A percentile compares a stretch with the other conserved stretches of the same genome.
phyloP scores from a whole-genome alignment of 1,284 basidiomycete genomes.

The Naganishia sp. region DNA sequence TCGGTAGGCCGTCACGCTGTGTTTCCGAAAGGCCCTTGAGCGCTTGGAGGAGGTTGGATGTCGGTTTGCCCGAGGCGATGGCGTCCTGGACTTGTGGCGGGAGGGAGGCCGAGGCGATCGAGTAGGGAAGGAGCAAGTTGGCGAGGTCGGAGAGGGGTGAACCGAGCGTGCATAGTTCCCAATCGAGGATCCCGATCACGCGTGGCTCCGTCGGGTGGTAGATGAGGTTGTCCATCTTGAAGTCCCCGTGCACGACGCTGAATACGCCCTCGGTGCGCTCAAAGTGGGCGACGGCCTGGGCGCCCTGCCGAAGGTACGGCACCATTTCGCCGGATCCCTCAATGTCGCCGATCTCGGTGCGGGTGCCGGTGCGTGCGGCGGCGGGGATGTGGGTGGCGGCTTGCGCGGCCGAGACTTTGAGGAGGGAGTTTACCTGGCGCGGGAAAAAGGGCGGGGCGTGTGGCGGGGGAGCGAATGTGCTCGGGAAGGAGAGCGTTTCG shows the following conservation, averaged over 20 bases:
- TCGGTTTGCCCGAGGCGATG: constrained; percentile 42
- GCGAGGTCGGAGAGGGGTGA: constrained; percentile 88
- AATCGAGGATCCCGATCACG: constrained; percentile 93
- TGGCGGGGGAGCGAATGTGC: constrained; percentile 70
- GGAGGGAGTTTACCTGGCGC: constrained; percentile 83
- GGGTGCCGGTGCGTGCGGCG: constrained; percentile 34
- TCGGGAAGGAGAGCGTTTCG: constrained; percentile 65
- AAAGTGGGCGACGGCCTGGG: constrained; percentile 70
- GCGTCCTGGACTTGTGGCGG: constrained; percentile 14
- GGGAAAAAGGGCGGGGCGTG: constrained; percentile 72
- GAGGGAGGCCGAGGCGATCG: constrained; percentile 59
- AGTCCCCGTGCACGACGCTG: constrained; percentile 82
- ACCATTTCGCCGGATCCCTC: constrained; percentile 70
- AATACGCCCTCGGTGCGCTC: constrained; percentile 65
- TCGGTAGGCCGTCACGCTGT: constrained; percentile 63
- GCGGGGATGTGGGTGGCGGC: constrained; percentile 61
- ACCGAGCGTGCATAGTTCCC: constrained; percentile 92
- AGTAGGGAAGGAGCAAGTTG: constrained; percentile 84
- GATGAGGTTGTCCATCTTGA: constrained; percentile 93
- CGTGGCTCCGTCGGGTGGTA: constrained; percentile 82
- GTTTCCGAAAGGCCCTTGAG: constrained; percentile 65
- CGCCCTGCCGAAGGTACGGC: constrained; percentile 65
- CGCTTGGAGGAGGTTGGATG: constrained; percentile 46
- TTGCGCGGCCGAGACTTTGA: constrained; percentile 72
- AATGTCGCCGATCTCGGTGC: constrained; percentile 46